Base-by-base conservation (phyloP, 805 yeast species). In the Suhomyces sp. region DNA sequence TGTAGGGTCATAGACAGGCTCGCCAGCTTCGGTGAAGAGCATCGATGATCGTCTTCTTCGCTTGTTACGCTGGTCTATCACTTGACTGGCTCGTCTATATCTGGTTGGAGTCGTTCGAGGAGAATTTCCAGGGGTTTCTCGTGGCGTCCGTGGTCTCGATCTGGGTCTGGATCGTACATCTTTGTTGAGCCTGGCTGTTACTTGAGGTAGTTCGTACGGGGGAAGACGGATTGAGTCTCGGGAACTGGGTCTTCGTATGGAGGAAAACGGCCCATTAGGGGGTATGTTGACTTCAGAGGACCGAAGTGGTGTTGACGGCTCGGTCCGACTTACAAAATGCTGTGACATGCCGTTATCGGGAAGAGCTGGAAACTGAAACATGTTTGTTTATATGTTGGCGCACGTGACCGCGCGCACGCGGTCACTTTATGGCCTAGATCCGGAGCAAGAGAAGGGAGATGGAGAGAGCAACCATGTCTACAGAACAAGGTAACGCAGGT, bases 21-120 rank as follows among this genome's bases (percentile, higher is more conserved):
- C 57, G 1, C 72, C 74, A 12, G 57, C 54, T 4, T 46, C 53
- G 12, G 61, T 60, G 4, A 57, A 43, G 1, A 66, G 54, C 27
- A 68, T 60, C 0, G 73, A 69, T 1, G 72, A 64, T 13, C 74
- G 52, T 43, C 72, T 47, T 22, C 67, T 50, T 43, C 56, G 20
- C 17, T 19, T 37, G 12, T 45, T 50, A 3, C 43, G 46, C 40
- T 24, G 50, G 35, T 46, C 53, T n/a, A 44, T 20, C 3, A 50
- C 48, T 6, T 49, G 52, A 29, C 58, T 53, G 24, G 50, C 41
- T 19, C 57, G 37, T 33, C 57, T 41, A 15, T 35, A 17, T 10
- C 47, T 44, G 20, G 24, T 31, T 13, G 39, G 39, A 29, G 47
- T 44, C 15, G 13, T 15, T 31, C 25, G 13, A 7, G 48, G 48